Conservation (phyloP, 1,284 basidiomycete genomes). For the Pseudozyma pruni region DNA sequence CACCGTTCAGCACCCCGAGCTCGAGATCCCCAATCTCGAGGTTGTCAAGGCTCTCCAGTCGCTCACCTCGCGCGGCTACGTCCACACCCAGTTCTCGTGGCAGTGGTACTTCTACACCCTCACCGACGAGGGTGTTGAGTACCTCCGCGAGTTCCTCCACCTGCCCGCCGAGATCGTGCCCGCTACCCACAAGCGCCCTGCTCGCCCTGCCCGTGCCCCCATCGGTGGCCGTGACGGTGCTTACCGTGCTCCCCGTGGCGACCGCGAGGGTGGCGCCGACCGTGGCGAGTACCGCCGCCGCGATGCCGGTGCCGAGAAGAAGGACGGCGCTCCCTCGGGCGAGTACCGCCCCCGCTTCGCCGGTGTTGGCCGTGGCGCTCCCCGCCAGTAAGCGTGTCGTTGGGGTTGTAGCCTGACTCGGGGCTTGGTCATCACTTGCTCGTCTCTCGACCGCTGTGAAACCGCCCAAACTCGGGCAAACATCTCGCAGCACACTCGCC, state of each 20-base stretch:
- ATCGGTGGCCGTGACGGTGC: constrained; percentile 62
- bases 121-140: constrained; percentile 67
- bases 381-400: constrained; percentile 54
- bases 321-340: constrained; percentile 64
- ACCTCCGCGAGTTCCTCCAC: constrained; percentile 68
- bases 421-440: too few relatives aligned
- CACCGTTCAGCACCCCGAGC: constrained; percentile 96
- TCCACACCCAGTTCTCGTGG: constrained; percentile 86
- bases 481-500: not conserved
- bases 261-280: constrained; percentile 61
- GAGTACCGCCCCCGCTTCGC: constrained; percentile 67
- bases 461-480: too few relatives aligned
- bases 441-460: not conserved
- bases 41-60: constrained; percentile 99
- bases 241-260: constrained; percentile 62
- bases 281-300: constrained; percentile 66
- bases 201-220: constrained; percentile 62
- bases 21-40: constrained; percentile 95
- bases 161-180: constrained; percentile 68
- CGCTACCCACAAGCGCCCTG: constrained; percentile 67
- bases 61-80: constrained; percentile 91
- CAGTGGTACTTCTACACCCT: constrained; percentile 70
- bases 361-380: constrained; percentile 64
- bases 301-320: constrained; percentile 61
- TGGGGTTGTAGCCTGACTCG: not conserved